Evolutionary conservation across 805 yeast species (phyloP).

Genomic region (Ascoidea rubescens): DNA sequence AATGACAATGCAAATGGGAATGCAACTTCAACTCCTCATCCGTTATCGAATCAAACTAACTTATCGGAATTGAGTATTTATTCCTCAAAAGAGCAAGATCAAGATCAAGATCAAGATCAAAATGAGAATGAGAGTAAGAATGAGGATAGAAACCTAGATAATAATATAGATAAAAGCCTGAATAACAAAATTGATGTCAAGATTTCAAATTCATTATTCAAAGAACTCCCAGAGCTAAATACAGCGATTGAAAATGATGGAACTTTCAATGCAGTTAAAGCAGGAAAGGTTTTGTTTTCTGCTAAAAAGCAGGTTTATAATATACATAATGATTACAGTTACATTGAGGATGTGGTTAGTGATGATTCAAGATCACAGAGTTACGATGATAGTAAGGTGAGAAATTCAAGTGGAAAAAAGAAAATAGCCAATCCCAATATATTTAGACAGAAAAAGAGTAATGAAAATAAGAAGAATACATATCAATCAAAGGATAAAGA

Average conservation of each 20-base stretch:
- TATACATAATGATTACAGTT: background rate
- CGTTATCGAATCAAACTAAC: background rate
- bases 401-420: too few species aligned
- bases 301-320: slow-evolving; percentile 18
- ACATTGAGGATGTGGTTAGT: background rate
- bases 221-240: slow-evolving; percentile 13
- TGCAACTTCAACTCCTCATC: background rate
- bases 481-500: slow-evolving; percentile 9
- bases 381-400: too few species aligned
- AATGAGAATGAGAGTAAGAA: background rate
- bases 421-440: background rate
- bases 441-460: slow-evolving; percentile 6
- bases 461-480: background rate
- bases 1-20: background rate
- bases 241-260: slow-evolving; percentile 14
- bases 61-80: background rate
- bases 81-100: background rate
- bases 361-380: background rate
- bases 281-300: slow-evolving; percentile 21
- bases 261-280: slow-evolving; percentile 20
- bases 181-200: slow-evolving; percentile 11
- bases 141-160: background rate
- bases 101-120: background rate
- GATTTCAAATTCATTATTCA: slow-evolving; percentile 10
- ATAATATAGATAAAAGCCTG: background rate